phyloP scores from a whole-genome alignment of 768 basidiomycete genomes.

The Lactarius evosmus region DNA sequence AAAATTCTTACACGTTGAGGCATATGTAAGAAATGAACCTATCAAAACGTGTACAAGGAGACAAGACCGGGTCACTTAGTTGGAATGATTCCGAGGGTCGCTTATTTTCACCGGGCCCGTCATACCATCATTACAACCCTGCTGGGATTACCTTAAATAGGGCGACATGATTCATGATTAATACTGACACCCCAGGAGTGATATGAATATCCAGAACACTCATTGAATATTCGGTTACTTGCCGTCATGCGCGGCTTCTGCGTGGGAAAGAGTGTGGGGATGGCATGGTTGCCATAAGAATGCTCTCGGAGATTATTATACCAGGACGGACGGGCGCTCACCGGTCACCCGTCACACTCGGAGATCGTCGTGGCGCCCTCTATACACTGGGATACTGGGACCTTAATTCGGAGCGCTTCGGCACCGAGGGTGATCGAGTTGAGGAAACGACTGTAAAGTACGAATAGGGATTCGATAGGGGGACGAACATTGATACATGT shows the following conservation, averaged over 20 bases:
- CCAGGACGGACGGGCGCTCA: neutral
- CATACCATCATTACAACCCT: no score
- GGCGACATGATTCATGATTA: neutral
- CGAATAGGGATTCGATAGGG: neutral
- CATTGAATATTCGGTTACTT: neutral
- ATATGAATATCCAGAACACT: neutral
- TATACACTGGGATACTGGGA: neutral
- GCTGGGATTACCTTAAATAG: no score
- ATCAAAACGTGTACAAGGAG: neutral
- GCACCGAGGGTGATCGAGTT: neutral
- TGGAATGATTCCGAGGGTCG: neutral
- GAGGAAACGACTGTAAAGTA: neutral
- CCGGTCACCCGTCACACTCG: neutral
- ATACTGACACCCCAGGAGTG: neutral
- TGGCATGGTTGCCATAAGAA: neutral
- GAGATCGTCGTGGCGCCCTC: neutral
- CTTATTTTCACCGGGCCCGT: no score
- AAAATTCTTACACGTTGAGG: neutral
- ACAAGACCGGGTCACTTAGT: no score
- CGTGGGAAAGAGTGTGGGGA: neutral
- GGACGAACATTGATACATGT: neutral
- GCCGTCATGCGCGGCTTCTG: neutral
- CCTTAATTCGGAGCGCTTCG: neutral
- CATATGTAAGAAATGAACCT: neutral
- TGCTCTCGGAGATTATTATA: neutral